phyloP scores from a whole-genome alignment of 2,329 filamentous ascomycete genomes.

The Pseudogymnoascus sp. region DNA sequence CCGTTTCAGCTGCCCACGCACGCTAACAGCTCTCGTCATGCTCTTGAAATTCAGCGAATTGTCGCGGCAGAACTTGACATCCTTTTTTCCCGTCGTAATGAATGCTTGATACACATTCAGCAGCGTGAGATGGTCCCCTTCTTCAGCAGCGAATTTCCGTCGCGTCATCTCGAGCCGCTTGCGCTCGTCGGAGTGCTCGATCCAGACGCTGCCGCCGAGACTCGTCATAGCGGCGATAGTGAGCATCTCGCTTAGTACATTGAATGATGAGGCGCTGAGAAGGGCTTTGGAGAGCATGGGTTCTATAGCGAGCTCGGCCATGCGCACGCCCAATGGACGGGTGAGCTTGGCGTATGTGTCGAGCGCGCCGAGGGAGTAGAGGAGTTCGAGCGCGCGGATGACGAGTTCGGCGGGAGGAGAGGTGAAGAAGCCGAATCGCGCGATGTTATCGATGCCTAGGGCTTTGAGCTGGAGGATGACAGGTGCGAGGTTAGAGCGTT shows the following conservation, averaged over 20 bases:
- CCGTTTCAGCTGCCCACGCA: constrained; percentile 75
- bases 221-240: constrained; percentile 93
- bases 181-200: constrained; percentile 68
- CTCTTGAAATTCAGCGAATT: constrained; percentile 82
- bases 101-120: constrained; percentile 93
- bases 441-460: constrained; percentile 87
- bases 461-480: constrained; percentile 88
- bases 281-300: constrained; percentile 93
- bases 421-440: constrained; percentile 82
- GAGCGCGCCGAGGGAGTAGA: constrained; percentile 78
- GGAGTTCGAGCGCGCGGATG: constrained; percentile 74
- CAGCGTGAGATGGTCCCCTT: constrained; percentile 88
- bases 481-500: constrained; percentile 82
- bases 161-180: constrained; percentile 65
- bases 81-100: constrained; percentile 71
- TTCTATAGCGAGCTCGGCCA: constrained; percentile 89
- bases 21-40: constrained; percentile 72
- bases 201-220: constrained; percentile 73
- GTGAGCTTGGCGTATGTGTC: constrained; percentile 89
- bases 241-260: constrained; percentile 76
- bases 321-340: constrained; percentile 73
- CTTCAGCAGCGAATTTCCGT: constrained; percentile 79
- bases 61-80: constrained; percentile 77
- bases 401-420: constrained; percentile 78
- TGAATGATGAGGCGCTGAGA: constrained; percentile 64